Base-by-base conservation (phyloP, 805 yeast species). In the Teunomyces barrocoloradensis region DNA sequence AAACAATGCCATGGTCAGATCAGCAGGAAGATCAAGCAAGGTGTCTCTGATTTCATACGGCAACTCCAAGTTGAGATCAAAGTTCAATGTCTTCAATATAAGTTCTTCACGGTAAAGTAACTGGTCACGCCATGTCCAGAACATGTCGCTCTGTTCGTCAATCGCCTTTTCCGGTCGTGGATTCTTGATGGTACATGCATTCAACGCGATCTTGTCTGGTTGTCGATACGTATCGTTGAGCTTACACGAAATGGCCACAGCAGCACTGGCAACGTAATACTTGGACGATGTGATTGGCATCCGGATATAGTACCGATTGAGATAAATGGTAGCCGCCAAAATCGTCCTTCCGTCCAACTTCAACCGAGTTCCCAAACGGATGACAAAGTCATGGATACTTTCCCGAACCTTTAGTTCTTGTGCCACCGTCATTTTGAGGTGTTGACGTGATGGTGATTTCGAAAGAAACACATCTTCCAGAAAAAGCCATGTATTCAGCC, bases 101-200 rank as follows among this genome's bases (percentile, higher is more conserved):
- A 73, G 56, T 56, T 73, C 78, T 53, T 73, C 78, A 32, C 78
- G 53, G 50, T 64, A 73, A 37, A 73, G 54, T 7, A 73, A 56
- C 55, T 73, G 77, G 55, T 73, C 78, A 28, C 76, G 46, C 77
- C 77, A 73, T 37, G 62, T 62, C 78, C 78, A 73, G 54, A 71
- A 73, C 43, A 64, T 47, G 17, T 66, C 67, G 47, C 68, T 66
- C 30, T 71, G 75, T 51, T 71, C 75, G 42, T 72, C 74, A 2
- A 73, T 57, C 17, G 54, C 50, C 35, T 54, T 53, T n/a, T 46
- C 28, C 1, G 56, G 56, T 30, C 56, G 47, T 4, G 73, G 68
- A 51, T 64, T 69, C 48, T 69, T 68, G 37, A 70, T 42, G 29
- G 50, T 58, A 46, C 75, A 67, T 5, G 69, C 75, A 3, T 63